phyloP scores from a whole-genome alignment of 768 basidiomycete genomes.

The Mrakia hoshinonis region DNA sequence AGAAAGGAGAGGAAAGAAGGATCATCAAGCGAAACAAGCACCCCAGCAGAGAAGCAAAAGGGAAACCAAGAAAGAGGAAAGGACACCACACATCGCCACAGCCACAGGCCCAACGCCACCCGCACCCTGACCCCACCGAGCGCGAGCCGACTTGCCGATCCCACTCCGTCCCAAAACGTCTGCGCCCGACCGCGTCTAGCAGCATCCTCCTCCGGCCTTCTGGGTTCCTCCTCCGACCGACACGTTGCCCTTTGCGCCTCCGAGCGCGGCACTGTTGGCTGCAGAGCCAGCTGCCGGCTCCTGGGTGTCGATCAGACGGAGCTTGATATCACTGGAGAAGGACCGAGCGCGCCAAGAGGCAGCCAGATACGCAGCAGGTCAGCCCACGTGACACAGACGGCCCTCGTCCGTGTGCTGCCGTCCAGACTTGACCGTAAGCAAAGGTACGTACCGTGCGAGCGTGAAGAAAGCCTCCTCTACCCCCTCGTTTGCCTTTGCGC shows the following conservation, averaged over 20 bases:
- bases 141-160: too few relatives aligned
- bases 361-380: conserved; percentile 13
- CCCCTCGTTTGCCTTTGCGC: conserved; percentile 91
- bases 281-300: conserved; percentile 13
- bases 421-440: too few relatives aligned
- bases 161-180: too few relatives aligned
- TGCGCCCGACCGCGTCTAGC: neutral
- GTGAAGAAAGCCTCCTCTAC: conserved; percentile 99
- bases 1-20: too few relatives aligned
- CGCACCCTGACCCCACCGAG: too few relatives aligned
- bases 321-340: conserved; percentile 77
- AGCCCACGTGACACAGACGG: neutral
- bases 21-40: too few relatives aligned
- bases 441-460: conserved; percentile 66
- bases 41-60: too few relatives aligned
- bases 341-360: neutral
- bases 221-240: conserved; percentile 9
- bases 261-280: conserved; percentile 7
- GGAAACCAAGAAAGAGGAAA: too few relatives aligned
- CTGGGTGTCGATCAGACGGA: conserved; percentile 83
- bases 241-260: conserved; percentile 15
- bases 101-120: too few relatives aligned
- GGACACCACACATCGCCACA: too few relatives aligned
- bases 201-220: conserved; percentile 11
- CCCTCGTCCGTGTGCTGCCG: neutral